Conservation (phyloP, 1,284 basidiomycete genomes). For the Heterobasidion parviporum region DNA sequence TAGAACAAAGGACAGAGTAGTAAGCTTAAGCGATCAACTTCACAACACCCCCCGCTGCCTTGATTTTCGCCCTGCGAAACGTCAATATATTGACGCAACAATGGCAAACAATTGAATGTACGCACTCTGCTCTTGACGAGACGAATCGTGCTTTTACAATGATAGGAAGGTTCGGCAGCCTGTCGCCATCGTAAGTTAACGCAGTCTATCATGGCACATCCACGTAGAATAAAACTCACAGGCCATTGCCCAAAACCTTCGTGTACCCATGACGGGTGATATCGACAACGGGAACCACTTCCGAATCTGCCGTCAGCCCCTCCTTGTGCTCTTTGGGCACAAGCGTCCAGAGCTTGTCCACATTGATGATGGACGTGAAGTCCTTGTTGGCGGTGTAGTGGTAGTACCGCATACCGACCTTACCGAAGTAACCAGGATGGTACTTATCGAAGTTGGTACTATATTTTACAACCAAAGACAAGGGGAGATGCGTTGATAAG, state of each 20-base stretch:
- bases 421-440: constrained; percentile 99
- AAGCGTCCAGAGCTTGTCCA: constrained; percentile 87
- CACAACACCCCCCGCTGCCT: constrained; percentile 91
- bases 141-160: constrained; percentile 97
- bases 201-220: not conserved
- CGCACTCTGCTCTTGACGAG: constrained; percentile 82
- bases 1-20: constrained; percentile 14
- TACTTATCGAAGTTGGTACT: constrained; percentile 90
- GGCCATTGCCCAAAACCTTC: constrained; percentile 87
- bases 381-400: constrained; percentile 88
- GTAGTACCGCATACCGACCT: constrained; percentile 99
- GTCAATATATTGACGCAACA: constrained; percentile 4
- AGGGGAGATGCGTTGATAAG: not conserved
- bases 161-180: constrained; percentile 78
- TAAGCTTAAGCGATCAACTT: constrained; percentile 74
- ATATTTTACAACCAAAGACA: not conserved
- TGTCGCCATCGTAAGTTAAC: constrained; percentile 18
- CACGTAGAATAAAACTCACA: constrained; percentile 35
- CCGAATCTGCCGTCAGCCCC: constrained; percentile 56
- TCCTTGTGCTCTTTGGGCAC: constrained; percentile 74
- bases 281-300: constrained; percentile 89
- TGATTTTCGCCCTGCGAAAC: constrained; percentile 64
- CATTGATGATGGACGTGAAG: constrained; percentile 94
- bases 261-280: constrained; percentile 80
- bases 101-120: constrained; percentile 14